A percentile compares a stretch with the other conserved stretches of the same genome.
phyloP scores from a whole-genome alignment of 2,329 filamentous ascomycete genomes.

The Fusarium nygamai region DNA sequence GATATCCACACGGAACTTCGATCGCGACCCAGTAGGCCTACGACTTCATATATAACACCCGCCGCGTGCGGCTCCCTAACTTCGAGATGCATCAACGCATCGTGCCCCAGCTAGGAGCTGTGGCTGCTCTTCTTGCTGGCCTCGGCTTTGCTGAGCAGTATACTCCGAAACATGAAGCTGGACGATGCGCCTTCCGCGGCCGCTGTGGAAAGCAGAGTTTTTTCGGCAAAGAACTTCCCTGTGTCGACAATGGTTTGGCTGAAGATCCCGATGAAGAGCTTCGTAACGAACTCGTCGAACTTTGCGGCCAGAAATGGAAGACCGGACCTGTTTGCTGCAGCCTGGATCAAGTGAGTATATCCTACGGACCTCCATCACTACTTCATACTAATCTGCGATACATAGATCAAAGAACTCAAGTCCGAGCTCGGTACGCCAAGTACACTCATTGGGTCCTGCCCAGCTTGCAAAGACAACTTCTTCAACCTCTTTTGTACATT shows the following conservation, averaged over 20 bases:
- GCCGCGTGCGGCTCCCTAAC: slow-evolving; percentile 33
- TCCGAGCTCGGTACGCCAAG: slow-evolving; percentile 88
- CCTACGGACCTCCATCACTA: slow-evolving; percentile 22
- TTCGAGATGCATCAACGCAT: slow-evolving; percentile 48
- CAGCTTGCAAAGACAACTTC: slow-evolving; percentile 98
- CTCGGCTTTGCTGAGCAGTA: slow-evolving; percentile 43
- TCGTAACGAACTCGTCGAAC: slow-evolving; percentile 79
- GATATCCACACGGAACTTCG: slow-evolving; percentile 15
- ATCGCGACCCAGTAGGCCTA: slow-evolving; percentile 19
- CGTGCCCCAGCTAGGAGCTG: slow-evolving; percentile 46
- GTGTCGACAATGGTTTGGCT: slow-evolving; percentile 88
- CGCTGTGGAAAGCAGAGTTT: slow-evolving; percentile 92
- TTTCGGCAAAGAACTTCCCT: slow-evolving; percentile 90
- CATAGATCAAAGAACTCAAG: slow-evolving; percentile 79
- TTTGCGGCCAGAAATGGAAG: slow-evolving; percentile 90
- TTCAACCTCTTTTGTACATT: slow-evolving; percentile 99
- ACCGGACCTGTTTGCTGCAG: slow-evolving; percentile 87
- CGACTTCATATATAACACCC: slow-evolving; percentile 27
- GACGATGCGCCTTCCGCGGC: slow-evolving; percentile 88
- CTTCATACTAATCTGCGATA: slow-evolving; percentile 10
- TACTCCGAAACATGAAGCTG: slow-evolving; percentile 80
- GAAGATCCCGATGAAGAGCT: slow-evolving; percentile 76
- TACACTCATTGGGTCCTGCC: slow-evolving; percentile 90
- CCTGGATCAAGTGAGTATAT: slow-evolving; percentile 72
- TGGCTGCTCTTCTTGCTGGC: slow-evolving; percentile 44